phyloP scores from a whole-genome alignment of 495 filamentous ascomycete genomes.

The Tuber umbilicatum region DNA sequence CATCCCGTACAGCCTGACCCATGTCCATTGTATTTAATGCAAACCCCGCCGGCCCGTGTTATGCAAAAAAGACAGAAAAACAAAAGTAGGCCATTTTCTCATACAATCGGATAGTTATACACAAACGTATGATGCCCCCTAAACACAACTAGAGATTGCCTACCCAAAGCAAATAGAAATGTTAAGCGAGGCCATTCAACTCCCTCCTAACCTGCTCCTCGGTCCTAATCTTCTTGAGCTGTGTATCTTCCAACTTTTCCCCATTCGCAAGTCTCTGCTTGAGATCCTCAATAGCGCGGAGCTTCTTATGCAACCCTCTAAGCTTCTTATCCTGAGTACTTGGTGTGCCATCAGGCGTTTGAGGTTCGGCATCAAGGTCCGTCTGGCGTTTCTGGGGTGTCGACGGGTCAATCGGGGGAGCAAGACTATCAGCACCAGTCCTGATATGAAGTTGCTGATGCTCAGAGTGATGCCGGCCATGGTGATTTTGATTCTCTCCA shows the following conservation, averaged over 20 bases:
- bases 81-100: constrained; percentile 2
- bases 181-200: constrained; percentile 50
- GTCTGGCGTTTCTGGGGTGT: constrained; percentile 27
- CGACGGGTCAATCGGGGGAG: constrained; percentile 20
- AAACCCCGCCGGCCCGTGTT: background rate
- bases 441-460: constrained; percentile 16
- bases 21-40: background rate
- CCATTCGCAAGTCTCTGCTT: constrained; percentile 91
- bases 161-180: background rate
- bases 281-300: constrained; percentile 92
- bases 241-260: constrained; percentile 95
- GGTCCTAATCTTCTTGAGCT: constrained; percentile 95
- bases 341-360: constrained; percentile 26
- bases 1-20: background rate
- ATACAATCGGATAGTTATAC: constrained; percentile 2
- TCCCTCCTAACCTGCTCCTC: constrained; percentile 77
- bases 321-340: constrained; percentile 63
- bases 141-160: background rate
- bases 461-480: constrained; percentile 13
- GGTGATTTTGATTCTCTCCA: constrained; percentile 14
- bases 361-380: constrained; percentile 16
- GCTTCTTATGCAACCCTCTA: constrained; percentile 85
- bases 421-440: constrained; percentile 25
- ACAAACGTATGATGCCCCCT: background rate
- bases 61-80: constrained; percentile 8